Conservation (phyloP, 2,329 filamentous ascomycete genomes). For the Pseudocercospora crystallina region DNA sequence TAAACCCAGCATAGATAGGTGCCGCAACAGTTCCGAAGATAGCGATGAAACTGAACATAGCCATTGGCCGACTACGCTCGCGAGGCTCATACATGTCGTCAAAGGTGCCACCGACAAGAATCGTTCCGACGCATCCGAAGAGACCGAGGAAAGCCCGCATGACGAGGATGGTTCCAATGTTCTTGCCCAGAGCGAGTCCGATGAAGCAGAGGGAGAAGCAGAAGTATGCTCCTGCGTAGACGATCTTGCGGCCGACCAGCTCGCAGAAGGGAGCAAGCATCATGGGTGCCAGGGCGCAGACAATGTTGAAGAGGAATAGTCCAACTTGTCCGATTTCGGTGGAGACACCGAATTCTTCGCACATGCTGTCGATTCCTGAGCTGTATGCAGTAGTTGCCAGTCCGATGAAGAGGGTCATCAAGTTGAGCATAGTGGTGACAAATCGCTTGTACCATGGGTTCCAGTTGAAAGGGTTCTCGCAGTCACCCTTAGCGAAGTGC, state of each 20-base stretch:
- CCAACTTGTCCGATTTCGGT: slow-evolving; percentile 49
- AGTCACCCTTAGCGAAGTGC: slow-evolving; percentile 48
- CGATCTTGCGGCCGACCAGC: slow-evolving; percentile 48
- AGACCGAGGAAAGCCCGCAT: slow-evolving; percentile 50
- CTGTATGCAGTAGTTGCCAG: slow-evolving; percentile 56
- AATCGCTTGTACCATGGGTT: slow-evolving; percentile 45
- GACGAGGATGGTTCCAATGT: slow-evolving; percentile 51
- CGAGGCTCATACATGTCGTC: slow-evolving; percentile 51
- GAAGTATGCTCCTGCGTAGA: slow-evolving; percentile 49
- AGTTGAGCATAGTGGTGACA: slow-evolving; percentile 49
- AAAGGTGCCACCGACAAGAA: slow-evolving; percentile 52
- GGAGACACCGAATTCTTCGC: slow-evolving; percentile 44
- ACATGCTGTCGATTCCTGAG: slow-evolving; percentile 51
- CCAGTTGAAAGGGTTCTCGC: slow-evolving; percentile 55
- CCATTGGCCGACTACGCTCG: slow-evolving; percentile 49
- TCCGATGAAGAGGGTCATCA: slow-evolving; percentile 57
- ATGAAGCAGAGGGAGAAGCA: slow-evolving; percentile 52
- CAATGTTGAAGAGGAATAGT: slow-evolving; percentile 53
- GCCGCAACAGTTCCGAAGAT: slow-evolving; percentile 55
- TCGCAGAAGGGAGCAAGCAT: slow-evolving; percentile 53
- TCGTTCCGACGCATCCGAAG: slow-evolving; percentile 52
- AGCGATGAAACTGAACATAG: slow-evolving; percentile 50
- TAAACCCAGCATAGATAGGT: slow-evolving; percentile 56
- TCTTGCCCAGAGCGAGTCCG: slow-evolving; percentile 48
- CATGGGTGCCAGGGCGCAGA: slow-evolving; percentile 49